Conservation (phyloP, 306 rosid genomes). For the Astragalus membranaceus region DNA sequence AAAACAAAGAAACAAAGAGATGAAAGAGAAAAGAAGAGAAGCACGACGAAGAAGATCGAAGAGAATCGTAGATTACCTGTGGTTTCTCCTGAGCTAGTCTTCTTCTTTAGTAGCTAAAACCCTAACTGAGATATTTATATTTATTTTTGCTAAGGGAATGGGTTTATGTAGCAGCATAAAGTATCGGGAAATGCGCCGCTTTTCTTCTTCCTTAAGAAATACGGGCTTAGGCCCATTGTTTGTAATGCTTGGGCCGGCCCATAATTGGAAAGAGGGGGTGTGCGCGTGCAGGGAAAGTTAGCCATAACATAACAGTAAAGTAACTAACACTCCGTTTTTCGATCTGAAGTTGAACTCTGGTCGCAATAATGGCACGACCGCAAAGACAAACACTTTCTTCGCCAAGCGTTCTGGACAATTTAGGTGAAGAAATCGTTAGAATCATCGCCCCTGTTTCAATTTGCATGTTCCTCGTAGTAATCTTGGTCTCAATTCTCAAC, state of each 20-base stretch:
- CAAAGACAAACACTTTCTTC: constrained; percentile 35
- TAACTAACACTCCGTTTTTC: not conserved
- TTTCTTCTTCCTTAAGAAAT: no score
- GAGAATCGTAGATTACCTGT: constrained; percentile 34
- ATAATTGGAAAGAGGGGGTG: not conserved
- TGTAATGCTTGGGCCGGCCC: not conserved
- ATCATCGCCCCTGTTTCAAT: constrained; percentile 79
- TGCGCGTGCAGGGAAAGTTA: not conserved
- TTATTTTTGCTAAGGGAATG: not conserved
- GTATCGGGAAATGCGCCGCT: not conserved
- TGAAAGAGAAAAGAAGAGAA: not conserved
- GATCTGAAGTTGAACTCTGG: not conserved
- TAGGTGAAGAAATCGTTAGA: constrained; percentile 82
- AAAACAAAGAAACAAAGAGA: not conserved
- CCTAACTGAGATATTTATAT: constrained; percentile 30
- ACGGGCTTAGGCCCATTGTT: constrained; percentile 9
- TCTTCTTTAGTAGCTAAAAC: constrained; percentile 30
- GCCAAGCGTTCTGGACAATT: constrained; percentile 43
- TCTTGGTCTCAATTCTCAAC: constrained; percentile 61
- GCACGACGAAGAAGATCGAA: not conserved
- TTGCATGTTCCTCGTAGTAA: constrained; percentile 84
- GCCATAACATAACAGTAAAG: no score
- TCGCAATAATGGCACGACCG: constrained; percentile 44
- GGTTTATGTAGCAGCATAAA: constrained; percentile 25
- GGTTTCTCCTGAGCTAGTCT: not conserved